Conservation (phyloP, 2,329 filamentous ascomycete genomes). For the Penicillium decumbens region DNA sequence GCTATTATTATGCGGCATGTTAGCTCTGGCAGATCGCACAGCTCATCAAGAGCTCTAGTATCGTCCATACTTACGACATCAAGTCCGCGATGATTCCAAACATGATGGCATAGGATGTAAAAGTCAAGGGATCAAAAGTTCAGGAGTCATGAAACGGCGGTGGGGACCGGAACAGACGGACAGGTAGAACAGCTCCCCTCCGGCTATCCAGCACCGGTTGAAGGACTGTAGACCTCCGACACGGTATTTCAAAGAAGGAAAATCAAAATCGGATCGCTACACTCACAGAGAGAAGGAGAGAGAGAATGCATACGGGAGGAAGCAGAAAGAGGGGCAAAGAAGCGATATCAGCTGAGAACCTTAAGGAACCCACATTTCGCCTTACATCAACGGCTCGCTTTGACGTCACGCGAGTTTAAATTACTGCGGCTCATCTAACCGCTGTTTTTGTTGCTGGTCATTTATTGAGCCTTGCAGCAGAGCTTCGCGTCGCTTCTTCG, state of each 20-base stretch:
- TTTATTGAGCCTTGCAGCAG: background rate
- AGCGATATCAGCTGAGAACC: constrained; percentile 9
- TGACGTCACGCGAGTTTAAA: constrained; percentile 18
- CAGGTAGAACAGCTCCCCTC: constrained; percentile 6
- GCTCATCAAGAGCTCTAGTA: background rate
- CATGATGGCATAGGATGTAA: constrained; percentile 48
- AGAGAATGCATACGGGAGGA: background rate
- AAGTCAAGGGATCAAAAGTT: constrained; percentile 3
- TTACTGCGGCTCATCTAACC: background rate
- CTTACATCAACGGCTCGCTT: constrained; percentile 15
- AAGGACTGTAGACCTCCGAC: background rate
- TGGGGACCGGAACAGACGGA: constrained; percentile 8
- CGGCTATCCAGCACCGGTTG: constrained; percentile 1
- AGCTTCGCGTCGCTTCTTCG: background rate
- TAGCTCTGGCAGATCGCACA: constrained; percentile 3
- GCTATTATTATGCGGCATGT: constrained; percentile 44
- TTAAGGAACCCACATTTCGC: background rate
- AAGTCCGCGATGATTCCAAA: constrained; percentile 74
- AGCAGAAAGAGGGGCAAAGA: background rate
- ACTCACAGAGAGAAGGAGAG: background rate
- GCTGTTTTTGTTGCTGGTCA: background rate
- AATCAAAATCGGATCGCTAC: background rate
- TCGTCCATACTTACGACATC: constrained; percentile 60
- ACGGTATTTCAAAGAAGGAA: background rate
- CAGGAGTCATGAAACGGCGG: constrained; percentile 4